Conservation (phyloP, 441 rosid species). For the Theobroma grandiflorum region DNA sequence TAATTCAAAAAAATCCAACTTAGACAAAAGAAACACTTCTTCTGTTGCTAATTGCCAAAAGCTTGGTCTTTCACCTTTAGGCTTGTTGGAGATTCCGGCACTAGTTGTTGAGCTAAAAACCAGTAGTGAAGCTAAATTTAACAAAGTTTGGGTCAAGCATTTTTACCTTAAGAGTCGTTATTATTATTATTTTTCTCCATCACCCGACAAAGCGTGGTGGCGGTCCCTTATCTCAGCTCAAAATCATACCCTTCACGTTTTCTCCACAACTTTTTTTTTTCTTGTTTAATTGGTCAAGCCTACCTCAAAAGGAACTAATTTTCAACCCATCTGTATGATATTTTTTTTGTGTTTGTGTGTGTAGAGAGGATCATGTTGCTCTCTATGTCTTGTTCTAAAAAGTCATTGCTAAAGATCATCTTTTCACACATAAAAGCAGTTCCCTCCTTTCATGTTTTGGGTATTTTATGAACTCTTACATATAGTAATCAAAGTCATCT, state of each 20-base stretch:
- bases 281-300: slow-evolving; percentile 28
- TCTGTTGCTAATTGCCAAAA: background rate
- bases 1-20: too few relatives aligned
- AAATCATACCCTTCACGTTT: slow-evolving; percentile 10
- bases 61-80: background rate
- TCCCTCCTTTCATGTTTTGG: background rate
- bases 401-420: background rate
- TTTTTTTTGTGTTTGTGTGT: too few relatives aligned
- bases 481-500: background rate
- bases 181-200: background rate
- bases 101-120: slow-evolving; percentile 9
- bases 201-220: slow-evolving; percentile 50
- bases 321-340: slow-evolving; percentile 17
- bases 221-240: slow-evolving; percentile 29
- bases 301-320: slow-evolving; percentile 19
- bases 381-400: background rate
- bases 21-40: too few relatives aligned
- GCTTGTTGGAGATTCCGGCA: background rate
- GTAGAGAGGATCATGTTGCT: too few relatives aligned
- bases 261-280: slow-evolving; percentile 23
- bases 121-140: too few relatives aligned
- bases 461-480: background rate
- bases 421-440: slow-evolving; percentile 21
- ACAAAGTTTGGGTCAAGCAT: background rate
- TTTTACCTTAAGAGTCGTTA: background rate